Conservation (phyloP, 164 flowering plant species). For the Chimonanthus praecox region DNA sequence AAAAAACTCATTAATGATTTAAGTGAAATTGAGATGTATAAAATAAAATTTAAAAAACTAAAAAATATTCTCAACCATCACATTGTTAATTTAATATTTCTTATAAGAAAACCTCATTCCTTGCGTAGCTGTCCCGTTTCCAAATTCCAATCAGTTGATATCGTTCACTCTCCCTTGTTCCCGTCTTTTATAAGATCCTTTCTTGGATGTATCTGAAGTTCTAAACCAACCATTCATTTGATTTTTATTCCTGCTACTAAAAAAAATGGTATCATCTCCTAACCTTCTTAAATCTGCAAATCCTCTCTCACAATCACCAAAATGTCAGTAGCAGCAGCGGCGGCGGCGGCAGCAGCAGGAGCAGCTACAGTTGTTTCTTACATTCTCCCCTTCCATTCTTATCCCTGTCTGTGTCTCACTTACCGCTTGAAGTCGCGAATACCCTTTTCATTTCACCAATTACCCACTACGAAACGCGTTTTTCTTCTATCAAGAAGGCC, state of each 20-base stretch:
- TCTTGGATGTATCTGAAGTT: neutral
- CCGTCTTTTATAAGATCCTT: neutral
- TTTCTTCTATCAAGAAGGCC: conserved; percentile 4
- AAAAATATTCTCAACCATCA: no score
- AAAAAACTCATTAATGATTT: no score
- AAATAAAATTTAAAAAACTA: no score
- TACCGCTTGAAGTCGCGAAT: conserved; percentile 6
- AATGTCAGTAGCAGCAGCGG: conserved; percentile 9
- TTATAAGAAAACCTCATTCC: no score
- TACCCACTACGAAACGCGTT: conserved; percentile 9
- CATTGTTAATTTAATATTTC: no score
- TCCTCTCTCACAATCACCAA: neutral
- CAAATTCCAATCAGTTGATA: no score
- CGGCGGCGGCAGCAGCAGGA: neutral
- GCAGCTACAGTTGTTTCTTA: neutral
- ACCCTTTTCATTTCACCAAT: conserved; percentile 8
- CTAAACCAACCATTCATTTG: neutral
- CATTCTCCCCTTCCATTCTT: conserved; percentile 1
- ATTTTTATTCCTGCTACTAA: neutral
- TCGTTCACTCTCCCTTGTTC: no score
- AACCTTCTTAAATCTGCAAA: neutral
- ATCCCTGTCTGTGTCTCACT: conserved; percentile 1
- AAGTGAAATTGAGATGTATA: no score
- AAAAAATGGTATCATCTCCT: neutral
- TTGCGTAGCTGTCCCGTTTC: no score